These are phyloP conservation scores for Fraxinus sp. DNA, from an alignment of 305 asterid genomes.

Conservation along the genomic window DNA sequence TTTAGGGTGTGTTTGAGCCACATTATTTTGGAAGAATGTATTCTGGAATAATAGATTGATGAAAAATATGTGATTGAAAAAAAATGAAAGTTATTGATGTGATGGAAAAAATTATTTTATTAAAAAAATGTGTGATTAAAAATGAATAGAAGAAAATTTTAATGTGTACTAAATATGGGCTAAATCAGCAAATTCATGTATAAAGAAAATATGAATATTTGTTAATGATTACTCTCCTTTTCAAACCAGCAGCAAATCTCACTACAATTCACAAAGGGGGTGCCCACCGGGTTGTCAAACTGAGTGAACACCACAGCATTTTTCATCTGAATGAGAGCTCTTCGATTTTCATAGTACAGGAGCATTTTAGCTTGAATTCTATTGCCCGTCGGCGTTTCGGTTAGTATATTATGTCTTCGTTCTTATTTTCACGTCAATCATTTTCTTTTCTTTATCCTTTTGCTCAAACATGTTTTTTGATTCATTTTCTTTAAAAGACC, in stretches of 20 bases:
- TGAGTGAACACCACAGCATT: neutral
- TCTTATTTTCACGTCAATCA: neutral
- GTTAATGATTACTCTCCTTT: neutral
- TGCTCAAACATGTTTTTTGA: neutral
- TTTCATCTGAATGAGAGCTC: neutral
- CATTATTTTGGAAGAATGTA: too few species aligned
- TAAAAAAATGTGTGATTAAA: too few species aligned
- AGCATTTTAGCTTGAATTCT: neutral
- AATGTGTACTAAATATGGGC: too few species aligned
- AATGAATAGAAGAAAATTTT: too few species aligned
- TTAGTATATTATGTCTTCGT: neutral
- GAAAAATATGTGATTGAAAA: too few species aligned
- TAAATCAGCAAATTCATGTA: neutral
- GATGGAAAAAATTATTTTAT: too few species aligned
- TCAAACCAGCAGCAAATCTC: neutral
- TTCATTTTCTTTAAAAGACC: neutral
- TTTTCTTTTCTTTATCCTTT: neutral
- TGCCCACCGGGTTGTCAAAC: neutral
- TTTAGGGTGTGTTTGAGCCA: too few species aligned
- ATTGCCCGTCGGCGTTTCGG: neutral
- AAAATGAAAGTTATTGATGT: too few species aligned
- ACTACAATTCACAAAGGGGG: too few species aligned
- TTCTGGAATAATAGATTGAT: too few species aligned
- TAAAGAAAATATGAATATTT: neutral
- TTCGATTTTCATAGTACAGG: neutral